Conservation (phyloP, 192 early-diverging fungal species). For the Pilobolus umbonatus region DNA sequence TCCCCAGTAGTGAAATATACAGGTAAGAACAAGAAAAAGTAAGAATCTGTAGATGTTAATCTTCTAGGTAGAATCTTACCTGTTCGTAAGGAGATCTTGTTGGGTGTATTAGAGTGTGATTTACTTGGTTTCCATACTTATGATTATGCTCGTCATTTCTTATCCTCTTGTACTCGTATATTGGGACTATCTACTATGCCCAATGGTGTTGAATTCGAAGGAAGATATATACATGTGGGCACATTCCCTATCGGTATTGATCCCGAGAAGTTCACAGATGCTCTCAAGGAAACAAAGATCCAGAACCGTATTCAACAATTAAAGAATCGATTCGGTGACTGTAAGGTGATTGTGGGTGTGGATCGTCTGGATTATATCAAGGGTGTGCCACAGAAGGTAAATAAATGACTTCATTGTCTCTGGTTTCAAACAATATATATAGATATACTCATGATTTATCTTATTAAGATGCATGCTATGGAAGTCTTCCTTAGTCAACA, state of each 20-base stretch:
- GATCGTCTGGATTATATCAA: slow-evolving; percentile 99
- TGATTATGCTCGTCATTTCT: slow-evolving; percentile 98
- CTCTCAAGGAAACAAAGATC: slow-evolving; percentile 65
- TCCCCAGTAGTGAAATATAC: slow-evolving; percentile 96
- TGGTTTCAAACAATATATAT: no score
- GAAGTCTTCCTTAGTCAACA: slow-evolving; percentile 85
- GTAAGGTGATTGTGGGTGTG: slow-evolving; percentile 92
- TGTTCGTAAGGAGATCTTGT: slow-evolving; percentile 88
- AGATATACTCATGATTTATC: no score
- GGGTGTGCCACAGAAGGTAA: slow-evolving; percentile 99
- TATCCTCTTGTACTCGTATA: slow-evolving; percentile 95
- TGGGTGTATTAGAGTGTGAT: slow-evolving; percentile 89
- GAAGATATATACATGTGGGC: slow-evolving; percentile 90
- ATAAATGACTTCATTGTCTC: no score
- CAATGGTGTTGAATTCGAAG: slow-evolving; percentile 90
- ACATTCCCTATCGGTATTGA: slow-evolving; percentile 99
- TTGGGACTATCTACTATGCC: slow-evolving; percentile 90
- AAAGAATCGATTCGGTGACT: slow-evolving; percentile 80
- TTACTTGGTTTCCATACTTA: slow-evolving; percentile 99
- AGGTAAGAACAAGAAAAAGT: slow-evolving; percentile 44
- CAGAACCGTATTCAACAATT: slow-evolving; percentile 71
- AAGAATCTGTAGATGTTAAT: neutral
- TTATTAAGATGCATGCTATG: slow-evolving; percentile 90
- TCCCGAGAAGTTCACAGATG: slow-evolving; percentile 88
- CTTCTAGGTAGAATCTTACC: slow-evolving; percentile 69